Evolutionary conservation across 2,329 filamentous ascomycete genomes (phyloP).

Genomic region (Gaeumannomyces sp.): DNA sequence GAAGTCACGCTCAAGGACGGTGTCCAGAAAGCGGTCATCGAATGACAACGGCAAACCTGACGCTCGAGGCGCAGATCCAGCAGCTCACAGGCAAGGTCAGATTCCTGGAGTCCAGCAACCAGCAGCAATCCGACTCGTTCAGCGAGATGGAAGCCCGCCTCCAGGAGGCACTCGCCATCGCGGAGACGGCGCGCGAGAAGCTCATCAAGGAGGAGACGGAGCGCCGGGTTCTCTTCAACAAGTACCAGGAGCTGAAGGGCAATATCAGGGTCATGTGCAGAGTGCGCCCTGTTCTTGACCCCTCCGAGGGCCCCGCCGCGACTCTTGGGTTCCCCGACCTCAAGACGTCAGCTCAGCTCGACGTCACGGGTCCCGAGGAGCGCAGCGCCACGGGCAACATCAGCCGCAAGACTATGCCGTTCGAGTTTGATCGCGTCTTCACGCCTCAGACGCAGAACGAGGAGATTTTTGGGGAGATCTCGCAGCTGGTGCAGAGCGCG

Average conservation of each 20-base stretch:
- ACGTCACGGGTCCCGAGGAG: constrained; percentile 76
- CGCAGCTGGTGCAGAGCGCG: constrained; percentile 91
- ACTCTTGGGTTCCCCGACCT: constrained; percentile 74
- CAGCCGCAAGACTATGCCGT: constrained; percentile 72
- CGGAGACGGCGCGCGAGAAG: constrained; percentile 69
- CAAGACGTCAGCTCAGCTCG: constrained; percentile 81
- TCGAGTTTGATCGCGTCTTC: constrained; percentile 92
- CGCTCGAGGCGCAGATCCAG: constrained; percentile 68
- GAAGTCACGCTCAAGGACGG: constrained; percentile 57
- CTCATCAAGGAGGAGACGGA: constrained; percentile 87
- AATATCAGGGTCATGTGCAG: constrained; percentile 98
- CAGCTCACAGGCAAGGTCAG: constrained; percentile 76
- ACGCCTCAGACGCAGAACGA: constrained; percentile 69
- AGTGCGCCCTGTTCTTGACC: constrained; percentile 67
- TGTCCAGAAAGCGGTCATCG: constrained; percentile 47
- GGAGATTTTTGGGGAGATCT: constrained; percentile 92
- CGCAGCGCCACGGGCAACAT: constrained; percentile 72
- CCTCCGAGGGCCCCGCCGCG: constrained; percentile 58
- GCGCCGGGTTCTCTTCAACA: constrained; percentile 88
- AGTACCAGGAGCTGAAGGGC: constrained; percentile 94
- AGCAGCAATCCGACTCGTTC: constrained; percentile 82
- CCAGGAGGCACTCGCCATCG: constrained; percentile 66
- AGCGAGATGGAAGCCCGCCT: constrained; percentile 74
- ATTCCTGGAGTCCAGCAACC: constrained; percentile 83
- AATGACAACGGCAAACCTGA: constrained; percentile 56